Conservation (phyloP, 1,139 yeast species). For the Torulaspora globosa region DNA sequence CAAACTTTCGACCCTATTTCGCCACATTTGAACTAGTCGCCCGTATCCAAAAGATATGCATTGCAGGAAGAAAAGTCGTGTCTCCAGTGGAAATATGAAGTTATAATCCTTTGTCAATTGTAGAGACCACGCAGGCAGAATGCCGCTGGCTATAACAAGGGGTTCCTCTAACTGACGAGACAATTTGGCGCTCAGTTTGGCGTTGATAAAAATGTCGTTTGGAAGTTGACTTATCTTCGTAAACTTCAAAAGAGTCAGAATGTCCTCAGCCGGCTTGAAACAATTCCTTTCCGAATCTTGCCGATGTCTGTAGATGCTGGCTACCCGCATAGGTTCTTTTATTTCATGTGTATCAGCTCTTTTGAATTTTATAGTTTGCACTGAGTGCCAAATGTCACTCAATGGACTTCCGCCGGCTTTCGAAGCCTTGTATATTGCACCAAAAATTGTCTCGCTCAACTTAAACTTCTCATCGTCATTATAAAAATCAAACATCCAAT, state of each 20-base stretch:
- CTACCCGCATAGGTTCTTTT: constrained; percentile 20
- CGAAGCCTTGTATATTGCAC: constrained; percentile 64
- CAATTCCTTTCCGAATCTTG: constrained; percentile 39
- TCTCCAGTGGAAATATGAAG: constrained; percentile 79
- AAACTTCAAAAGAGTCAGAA: constrained; percentile 53
- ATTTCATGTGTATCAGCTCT: constrained; percentile 28
- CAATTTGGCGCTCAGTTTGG: constrained; percentile 81
- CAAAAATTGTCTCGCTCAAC: constrained; percentile 70
- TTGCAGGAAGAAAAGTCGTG: constrained; percentile 72
- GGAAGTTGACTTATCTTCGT: constrained; percentile 42
- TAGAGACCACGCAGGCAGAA: constrained; percentile 82
- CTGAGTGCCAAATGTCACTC: constrained; percentile 51
- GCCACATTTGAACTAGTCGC: constrained; percentile 78
- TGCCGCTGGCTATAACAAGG: constrained; percentile 79
- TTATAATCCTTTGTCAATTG: constrained; percentile 69
- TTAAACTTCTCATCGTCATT: constrained; percentile 61
- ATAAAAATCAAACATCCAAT: constrained; percentile 56
- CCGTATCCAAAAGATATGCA: constrained; percentile 92
- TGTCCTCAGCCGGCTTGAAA: constrained; percentile 44
- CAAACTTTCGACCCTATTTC: constrained; percentile 47
- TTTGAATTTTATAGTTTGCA: constrained; percentile 53
- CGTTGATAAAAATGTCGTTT: constrained; percentile 57
- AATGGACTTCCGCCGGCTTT: constrained; percentile 44
- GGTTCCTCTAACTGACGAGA: constrained; percentile 90
- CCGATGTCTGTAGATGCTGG: constrained; percentile 35